A percentile compares a stretch with the other conserved stretches of the same genome.
These are phyloP conservation scores for Penicillium sp. DNA, from an alignment of 2,329 filamentous ascomycete genomes.

Conservation along the genomic window DNA sequence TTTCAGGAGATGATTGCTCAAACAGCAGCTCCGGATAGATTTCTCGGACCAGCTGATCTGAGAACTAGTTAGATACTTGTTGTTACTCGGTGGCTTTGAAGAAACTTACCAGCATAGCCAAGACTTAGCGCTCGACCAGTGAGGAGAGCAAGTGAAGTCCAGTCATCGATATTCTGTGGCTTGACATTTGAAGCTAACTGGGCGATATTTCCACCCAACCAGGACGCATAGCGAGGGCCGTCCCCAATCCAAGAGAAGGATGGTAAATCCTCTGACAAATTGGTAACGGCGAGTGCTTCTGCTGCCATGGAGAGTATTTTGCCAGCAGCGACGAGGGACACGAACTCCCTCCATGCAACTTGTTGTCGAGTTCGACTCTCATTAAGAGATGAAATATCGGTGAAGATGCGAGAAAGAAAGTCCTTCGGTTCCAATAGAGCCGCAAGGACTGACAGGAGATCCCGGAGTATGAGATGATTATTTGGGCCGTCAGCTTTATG, in stretches of 20 bases:
- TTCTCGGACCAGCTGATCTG: constrained; percentile 45
- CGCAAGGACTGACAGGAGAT: constrained; percentile 41
- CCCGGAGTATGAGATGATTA: constrained; percentile 35
- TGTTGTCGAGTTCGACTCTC: constrained; percentile 49
- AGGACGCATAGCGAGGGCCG: constrained; percentile 66
- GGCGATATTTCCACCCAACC: constrained; percentile 69
- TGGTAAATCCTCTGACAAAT: constrained; percentile 28
- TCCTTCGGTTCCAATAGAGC: constrained; percentile 48
- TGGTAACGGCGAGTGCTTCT: constrained; percentile 52
- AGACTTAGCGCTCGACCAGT: constrained; percentile 65
- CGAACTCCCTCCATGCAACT: constrained; percentile 65
- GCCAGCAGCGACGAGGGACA: constrained; percentile 61
- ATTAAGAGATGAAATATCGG: constrained; percentile 46
- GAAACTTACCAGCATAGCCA: constrained; percentile 66
- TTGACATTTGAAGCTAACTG: constrained; percentile 47
- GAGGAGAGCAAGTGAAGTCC: constrained; percentile 47
- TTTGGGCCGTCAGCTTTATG: constrained; percentile 38
- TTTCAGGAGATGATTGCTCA: constrained; percentile 27
- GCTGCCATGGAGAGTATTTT: constrained; percentile 60
- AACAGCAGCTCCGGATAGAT: constrained; percentile 43
- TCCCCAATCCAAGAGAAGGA: constrained; percentile 63
- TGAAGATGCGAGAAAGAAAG: constrained; percentile 48
- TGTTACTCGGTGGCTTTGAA: not conserved
- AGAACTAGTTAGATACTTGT: constrained; percentile 15
- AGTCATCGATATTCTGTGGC: constrained; percentile 30